These are phyloP conservation scores for Cystobasidium tubakii DNA, from an alignment of 768 basidiomycete species.

Conservation along the genomic window DNA sequence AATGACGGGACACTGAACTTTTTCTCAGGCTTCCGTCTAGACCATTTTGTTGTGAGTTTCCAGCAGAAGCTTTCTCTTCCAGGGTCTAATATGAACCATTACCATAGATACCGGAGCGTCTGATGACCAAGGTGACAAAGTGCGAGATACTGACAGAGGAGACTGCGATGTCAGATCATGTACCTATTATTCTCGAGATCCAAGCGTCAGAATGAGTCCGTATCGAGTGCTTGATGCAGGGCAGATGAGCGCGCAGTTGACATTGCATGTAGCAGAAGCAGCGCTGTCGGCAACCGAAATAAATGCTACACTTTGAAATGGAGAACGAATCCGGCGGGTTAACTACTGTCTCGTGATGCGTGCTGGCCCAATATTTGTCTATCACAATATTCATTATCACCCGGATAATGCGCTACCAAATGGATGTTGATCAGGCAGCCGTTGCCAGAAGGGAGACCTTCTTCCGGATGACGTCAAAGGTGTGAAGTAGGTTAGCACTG, in stretches of 20 bases:
- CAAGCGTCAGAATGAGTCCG: not conserved
- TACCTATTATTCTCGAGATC: conserved; percentile 13
- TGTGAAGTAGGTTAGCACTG: not conserved
- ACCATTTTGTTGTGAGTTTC: conserved; percentile 30
- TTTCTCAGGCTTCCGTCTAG: conserved; percentile 23
- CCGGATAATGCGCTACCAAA: no score
- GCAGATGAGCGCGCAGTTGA: not conserved
- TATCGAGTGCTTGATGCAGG: conserved; percentile 1
- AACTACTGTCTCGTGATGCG: no score
- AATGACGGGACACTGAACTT: conserved; percentile 26
- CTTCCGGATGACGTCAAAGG: not conserved
- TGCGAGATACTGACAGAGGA: conserved; percentile 24
- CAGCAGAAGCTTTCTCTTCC: not conserved
- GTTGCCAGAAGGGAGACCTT: not conserved
- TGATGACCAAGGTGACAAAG: not conserved
- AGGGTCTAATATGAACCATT: not conserved
- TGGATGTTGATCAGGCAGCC: not conserved
- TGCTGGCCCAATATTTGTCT: no score
- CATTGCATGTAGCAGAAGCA: not conserved
- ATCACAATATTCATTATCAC: no score
- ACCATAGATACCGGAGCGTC: conserved; percentile 7
- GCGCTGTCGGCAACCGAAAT: not conserved
- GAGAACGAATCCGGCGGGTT: not conserved
- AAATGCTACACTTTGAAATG: not conserved
- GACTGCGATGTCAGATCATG: conserved; percentile 19